phyloP scores from a whole-genome alignment of 306 rosid species.

The Prunus fruticosa region DNA sequence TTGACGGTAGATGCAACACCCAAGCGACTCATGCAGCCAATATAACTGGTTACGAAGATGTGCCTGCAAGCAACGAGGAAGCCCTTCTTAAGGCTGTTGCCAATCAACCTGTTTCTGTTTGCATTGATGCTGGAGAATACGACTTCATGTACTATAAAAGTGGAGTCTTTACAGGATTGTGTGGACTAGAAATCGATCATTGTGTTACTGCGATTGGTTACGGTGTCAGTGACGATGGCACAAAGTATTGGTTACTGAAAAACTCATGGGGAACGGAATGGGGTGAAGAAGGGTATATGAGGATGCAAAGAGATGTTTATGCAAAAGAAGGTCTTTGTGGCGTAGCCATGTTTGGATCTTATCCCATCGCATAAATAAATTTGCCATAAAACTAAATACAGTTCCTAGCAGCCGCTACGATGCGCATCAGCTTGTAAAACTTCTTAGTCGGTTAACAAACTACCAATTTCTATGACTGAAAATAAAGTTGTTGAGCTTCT shows the following conservation, averaged over 20 bases:
- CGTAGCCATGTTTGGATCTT: constrained; percentile 49
- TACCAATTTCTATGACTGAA: too few species aligned
- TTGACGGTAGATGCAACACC: constrained; percentile 27
- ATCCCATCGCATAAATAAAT: constrained; percentile 30
- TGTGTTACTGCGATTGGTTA: constrained; percentile 46
- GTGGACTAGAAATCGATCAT: constrained; percentile 42
- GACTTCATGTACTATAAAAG: constrained; percentile 33
- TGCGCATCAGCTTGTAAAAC: too few species aligned
- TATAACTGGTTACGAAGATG: constrained; percentile 32
- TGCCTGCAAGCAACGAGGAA: constrained; percentile 30
- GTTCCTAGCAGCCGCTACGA: too few species aligned
- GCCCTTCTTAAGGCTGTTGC: constrained; percentile 38
- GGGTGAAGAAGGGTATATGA: constrained; percentile 53
- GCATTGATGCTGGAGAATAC: constrained; percentile 41
- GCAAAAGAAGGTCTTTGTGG: constrained; percentile 45
- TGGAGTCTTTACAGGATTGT: constrained; percentile 43
- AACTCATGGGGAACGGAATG: constrained; percentile 47
- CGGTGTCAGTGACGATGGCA: constrained; percentile 32
- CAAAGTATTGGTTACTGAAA: constrained; percentile 45
- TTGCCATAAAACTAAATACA: too few species aligned
- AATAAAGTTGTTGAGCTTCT: too few species aligned
- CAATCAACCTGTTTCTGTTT: constrained; percentile 40
- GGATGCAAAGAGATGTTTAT: constrained; percentile 35
- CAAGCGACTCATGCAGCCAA: constrained; percentile 7
- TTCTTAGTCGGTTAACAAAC: too few species aligned